Percentiles rank a stretch among this genome's conserved stretches.
Evolutionary conservation across 768 basidiomycete genomes (phyloP).

Genomic region (Psilocybe azurescens): DNA sequence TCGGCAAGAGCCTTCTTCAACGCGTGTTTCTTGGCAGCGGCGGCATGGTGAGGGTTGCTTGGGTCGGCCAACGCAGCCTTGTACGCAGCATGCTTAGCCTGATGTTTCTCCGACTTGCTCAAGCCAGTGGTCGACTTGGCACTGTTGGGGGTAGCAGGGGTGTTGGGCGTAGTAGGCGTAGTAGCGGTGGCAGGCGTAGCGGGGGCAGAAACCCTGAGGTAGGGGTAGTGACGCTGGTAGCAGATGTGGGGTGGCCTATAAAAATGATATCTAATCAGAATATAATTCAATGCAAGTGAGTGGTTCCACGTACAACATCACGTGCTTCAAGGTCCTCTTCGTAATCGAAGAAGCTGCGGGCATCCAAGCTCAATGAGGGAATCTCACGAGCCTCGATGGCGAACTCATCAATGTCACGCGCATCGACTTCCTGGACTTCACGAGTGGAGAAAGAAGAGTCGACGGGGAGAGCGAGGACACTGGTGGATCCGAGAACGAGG

Average conservation of each 20-base stretch:
- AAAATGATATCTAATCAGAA: neutral
- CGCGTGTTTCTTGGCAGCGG: constrained; percentile 7
- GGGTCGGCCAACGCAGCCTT: constrained; percentile 14
- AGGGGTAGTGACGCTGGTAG: neutral
- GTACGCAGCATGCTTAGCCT: constrained; percentile 6
- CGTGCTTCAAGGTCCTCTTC: constrained; percentile 21
- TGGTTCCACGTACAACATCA: constrained; percentile 11
- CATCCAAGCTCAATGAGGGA: constrained; percentile 17
- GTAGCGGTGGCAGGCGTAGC: constrained; percentile 3
- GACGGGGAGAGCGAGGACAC: constrained; percentile 23
- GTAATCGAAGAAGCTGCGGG: constrained; percentile 20
- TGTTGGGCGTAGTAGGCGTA: constrained; percentile 6
- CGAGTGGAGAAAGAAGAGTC: constrained; percentile 14
- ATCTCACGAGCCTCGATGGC: constrained; percentile 23
- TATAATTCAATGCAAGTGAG: too few relatives aligned
- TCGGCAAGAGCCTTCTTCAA: constrained; percentile 20
- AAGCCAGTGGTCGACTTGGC: neutral
- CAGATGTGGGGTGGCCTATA: neutral
- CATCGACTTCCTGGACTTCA: constrained; percentile 9
- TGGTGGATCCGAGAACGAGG: constrained; percentile 21
- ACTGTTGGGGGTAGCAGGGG: neutral
- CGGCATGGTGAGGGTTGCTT: constrained; percentile 12
- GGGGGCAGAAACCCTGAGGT: neutral
- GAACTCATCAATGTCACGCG: constrained; percentile 20
- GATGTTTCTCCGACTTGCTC: neutral